Conservation (phyloP, 2,329 filamentous ascomycete genomes). For the Rugonectria rugulosa region DNA sequence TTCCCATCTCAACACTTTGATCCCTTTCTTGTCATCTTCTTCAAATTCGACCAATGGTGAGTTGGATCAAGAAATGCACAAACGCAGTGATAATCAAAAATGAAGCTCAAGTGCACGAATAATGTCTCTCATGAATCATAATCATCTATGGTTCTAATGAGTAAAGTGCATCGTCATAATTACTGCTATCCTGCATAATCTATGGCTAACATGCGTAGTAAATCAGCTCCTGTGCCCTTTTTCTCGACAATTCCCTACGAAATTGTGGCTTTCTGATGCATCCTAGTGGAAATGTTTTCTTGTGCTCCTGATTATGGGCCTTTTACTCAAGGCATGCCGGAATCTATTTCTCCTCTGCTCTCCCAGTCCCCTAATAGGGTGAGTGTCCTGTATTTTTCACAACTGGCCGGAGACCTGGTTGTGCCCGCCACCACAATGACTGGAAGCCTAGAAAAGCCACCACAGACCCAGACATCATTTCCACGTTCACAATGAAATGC, state of each 20-base stretch:
- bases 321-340: neutral
- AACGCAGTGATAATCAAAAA: too few species aligned
- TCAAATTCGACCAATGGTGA: too few species aligned
- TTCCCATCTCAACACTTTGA: too few species aligned
- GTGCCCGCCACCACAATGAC: neutral
- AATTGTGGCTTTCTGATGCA: neutral
- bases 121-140: too few species aligned
- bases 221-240: neutral
- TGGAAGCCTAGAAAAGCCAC: neutral
- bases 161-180: neutral
- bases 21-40: too few species aligned
- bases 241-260: slow-evolving; percentile 2
- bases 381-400: neutral
- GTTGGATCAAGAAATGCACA: too few species aligned
- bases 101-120: too few species aligned
- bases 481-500: neutral
- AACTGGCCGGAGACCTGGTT: neutral
- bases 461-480: neutral
- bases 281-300: neutral
- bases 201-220: too few species aligned
- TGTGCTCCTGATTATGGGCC: neutral
- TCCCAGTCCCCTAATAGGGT: neutral
- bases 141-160: too few species aligned
- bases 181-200: too few species aligned
- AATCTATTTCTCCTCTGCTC: neutral